Evolutionary conservation across 495 filamentous ascomycete genomes (phyloP).

Genomic region (Aspergillus saccharolyticus): DNA sequence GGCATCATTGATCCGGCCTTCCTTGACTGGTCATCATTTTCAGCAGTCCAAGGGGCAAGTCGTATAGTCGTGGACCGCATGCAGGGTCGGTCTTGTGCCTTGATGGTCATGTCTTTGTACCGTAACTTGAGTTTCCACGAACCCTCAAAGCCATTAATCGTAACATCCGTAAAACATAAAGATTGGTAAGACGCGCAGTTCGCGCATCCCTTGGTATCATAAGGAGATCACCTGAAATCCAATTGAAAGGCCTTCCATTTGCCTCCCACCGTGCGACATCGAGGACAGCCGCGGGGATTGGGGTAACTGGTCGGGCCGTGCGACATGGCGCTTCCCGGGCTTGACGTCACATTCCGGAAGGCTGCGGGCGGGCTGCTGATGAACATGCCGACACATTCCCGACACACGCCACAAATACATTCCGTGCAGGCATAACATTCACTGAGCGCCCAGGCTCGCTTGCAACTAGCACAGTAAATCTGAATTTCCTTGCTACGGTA

Average conservation of each 20-base stretch:
- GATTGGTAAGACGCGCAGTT: background rate
- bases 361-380: conserved; percentile 47
- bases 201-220: background rate
- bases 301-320: conserved; percentile 40
- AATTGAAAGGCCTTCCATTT: conserved; percentile 53
- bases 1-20: background rate
- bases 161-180: conserved; percentile 36
- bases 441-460: conserved; percentile 63
- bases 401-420: conserved; percentile 87
- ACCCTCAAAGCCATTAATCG: conserved; percentile 32
- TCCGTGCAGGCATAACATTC: conserved; percentile 90
- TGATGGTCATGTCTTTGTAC: conserved; percentile 15
- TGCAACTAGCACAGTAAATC: conserved; percentile 84
- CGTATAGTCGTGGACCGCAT: conserved; percentile 9
- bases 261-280: conserved; percentile 45
- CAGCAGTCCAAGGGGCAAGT: background rate
- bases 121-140: conserved; percentile 19
- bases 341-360: conserved; percentile 40
- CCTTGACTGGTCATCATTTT: background rate
- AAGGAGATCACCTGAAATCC: conserved; percentile 42
- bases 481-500: conserved; percentile 57
- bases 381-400: conserved; percentile 75
- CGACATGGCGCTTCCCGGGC: conserved; percentile 32
- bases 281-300: conserved; percentile 43
- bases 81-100: conserved; percentile 2